Evolutionary conservation across 805 yeast genomes (phyloP).

Genomic region (Phaffomyces opuntiae): DNA sequence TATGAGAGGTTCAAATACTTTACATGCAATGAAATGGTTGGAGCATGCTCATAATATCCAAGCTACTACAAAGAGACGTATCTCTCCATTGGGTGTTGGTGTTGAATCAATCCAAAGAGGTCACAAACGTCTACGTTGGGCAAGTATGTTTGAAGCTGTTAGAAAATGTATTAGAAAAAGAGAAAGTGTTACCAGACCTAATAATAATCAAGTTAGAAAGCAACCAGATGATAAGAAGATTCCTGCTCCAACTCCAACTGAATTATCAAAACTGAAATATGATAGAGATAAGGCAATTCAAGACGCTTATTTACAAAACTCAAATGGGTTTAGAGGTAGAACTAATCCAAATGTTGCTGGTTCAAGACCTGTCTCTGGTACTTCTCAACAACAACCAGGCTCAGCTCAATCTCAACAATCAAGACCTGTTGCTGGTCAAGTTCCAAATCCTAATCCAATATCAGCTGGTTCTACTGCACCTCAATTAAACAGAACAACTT

Average conservation of each 20-base stretch:
- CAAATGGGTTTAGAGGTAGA: slow-evolving; percentile 10
- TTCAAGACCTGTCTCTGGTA: slow-evolving; percentile 4
- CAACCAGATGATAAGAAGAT: slow-evolving; percentile 33
- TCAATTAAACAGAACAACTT: background rate
- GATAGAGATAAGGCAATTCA: slow-evolving; percentile 84
- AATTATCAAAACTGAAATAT: slow-evolving; percentile 71
- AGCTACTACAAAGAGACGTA: slow-evolving; percentile 78
- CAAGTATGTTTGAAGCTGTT: slow-evolving; percentile 94
- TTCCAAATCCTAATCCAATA: background rate
- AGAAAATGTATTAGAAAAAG: slow-evolving; percentile 85
- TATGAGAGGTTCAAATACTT: slow-evolving; percentile 80
- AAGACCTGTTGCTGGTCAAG: background rate
- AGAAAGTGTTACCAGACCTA: slow-evolving; percentile 65
- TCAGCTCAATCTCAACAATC: slow-evolving; percentile 21
- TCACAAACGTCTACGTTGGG: slow-evolving; percentile 87
- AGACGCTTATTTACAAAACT: slow-evolving; percentile 55
- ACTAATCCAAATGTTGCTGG: slow-evolving; percentile 5
- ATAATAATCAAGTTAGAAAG: slow-evolving; percentile 36
- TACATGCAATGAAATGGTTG: slow-evolving; percentile 82
- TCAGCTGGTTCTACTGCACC: background rate
- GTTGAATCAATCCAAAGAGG: slow-evolving; percentile 90
- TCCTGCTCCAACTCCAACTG: slow-evolving; percentile 75
- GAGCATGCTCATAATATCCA: slow-evolving; percentile 89
- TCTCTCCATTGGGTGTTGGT: slow-evolving; percentile 91
- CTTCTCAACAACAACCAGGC: background rate